Percentiles rank a stretch among this genome's conserved stretches.
Conservation (phyloP, 495 filamentous ascomycete genomes). For the Penicillium robsamsonii region DNA sequence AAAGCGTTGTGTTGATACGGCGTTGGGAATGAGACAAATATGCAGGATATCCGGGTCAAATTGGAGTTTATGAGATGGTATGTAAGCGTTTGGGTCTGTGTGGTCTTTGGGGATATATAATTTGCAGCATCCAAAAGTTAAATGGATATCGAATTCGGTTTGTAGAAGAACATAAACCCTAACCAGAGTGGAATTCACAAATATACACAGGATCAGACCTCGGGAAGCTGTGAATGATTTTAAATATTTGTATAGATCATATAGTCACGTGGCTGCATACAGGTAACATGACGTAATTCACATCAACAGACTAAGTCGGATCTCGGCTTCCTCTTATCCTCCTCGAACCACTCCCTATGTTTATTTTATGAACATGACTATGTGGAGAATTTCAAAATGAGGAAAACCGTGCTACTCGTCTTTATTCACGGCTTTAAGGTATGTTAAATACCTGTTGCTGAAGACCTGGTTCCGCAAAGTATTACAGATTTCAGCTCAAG, state of each 20-base stretch:
- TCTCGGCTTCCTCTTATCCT: neutral
- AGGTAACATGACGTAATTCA: slow-evolving; percentile 7
- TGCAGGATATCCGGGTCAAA: neutral
- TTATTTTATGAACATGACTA: slow-evolving; percentile 2
- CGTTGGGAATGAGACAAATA: neutral
- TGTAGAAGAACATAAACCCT: neutral
- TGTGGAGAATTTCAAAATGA: slow-evolving; percentile 51
- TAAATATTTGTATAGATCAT: neutral
- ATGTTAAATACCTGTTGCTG: slow-evolving; percentile 13
- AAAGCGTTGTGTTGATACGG: slow-evolving; percentile 2
- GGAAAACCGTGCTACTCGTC: slow-evolving; percentile 83
- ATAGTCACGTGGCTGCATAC: neutral
- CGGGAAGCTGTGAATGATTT: neutral
- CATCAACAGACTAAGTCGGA: neutral
- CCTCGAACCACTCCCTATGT: neutral
- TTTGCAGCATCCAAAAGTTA: neutral
- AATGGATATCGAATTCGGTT: too few relatives aligned
- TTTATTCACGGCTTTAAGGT: slow-evolving; percentile 99
- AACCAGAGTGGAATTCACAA: neutral
- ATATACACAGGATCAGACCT: neutral
- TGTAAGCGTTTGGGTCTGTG: neutral
- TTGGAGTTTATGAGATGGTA: slow-evolving; percentile 8
- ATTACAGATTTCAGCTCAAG: neutral
- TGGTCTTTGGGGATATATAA: slow-evolving; percentile 1
- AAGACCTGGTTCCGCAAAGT: slow-evolving; percentile 12